Evolutionary conservation across 331 rosid genomes (phyloP).

Genomic region (Stylosanthes scabra): DNA sequence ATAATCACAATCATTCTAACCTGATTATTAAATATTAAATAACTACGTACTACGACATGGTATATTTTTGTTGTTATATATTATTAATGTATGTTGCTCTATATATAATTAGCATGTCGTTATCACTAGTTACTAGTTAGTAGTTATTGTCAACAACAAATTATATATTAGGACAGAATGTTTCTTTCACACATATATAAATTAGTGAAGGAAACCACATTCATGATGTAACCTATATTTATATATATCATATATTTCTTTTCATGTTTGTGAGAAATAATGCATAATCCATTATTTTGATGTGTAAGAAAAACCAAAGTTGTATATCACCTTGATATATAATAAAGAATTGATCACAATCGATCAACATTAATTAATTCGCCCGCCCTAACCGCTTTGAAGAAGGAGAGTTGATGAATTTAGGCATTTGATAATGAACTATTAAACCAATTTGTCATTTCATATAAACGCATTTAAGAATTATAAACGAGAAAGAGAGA

Average conservation of each 20-base stretch:
- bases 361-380: too few species aligned
- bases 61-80: background rate
- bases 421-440: slow-evolving; percentile 23
- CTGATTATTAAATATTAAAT: too few species aligned
- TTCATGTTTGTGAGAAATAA: background rate
- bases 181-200: slow-evolving; percentile 19
- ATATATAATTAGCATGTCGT: background rate
- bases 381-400: too few species aligned
- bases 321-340: background rate
- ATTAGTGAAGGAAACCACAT: slow-evolving; percentile 16
- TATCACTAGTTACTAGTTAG: slow-evolving; percentile 13
- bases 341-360: too few species aligned
- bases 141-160: background rate
- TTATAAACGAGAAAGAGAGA: background rate
- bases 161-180: background rate
- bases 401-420: background rate
- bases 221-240: background rate
- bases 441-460: slow-evolving; percentile 2
- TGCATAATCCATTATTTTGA: slow-evolving; percentile 30
- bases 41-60: background rate
- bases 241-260: background rate
- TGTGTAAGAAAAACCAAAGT: background rate
- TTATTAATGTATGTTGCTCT: background rate
- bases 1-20: background rate
- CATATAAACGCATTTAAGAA: background rate